These are phyloP conservation scores for Plasmopara viticola DNA, from an alignment of 352 stramenopile genomes.

Conservation along the genomic window DNA sequence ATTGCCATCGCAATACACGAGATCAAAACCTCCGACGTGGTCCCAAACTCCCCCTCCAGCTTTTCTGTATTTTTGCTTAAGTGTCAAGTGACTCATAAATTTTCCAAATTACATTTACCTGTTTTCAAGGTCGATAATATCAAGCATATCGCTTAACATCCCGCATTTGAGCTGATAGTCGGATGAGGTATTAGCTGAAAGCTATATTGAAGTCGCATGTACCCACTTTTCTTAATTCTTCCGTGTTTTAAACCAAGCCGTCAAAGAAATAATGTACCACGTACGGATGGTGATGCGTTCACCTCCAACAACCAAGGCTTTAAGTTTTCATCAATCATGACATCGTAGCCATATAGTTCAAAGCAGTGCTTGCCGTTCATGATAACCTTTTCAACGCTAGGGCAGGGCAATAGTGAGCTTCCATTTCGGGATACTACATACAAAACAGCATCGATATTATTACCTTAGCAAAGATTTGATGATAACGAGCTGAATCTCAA, in stretches of 20 bases:
- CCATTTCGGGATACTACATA: not conserved
- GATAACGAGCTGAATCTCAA: constrained; percentile 87
- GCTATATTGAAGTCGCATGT: constrained; percentile 20
- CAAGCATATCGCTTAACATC: constrained; percentile 92
- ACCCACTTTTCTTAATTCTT: not conserved
- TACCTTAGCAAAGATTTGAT: constrained; percentile 78
- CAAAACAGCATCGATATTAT: not conserved
- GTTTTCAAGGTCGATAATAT: constrained; percentile 92
- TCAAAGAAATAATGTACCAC: constrained; percentile 2
- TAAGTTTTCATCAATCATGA: constrained; percentile 89
- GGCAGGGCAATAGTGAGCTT: not conserved
- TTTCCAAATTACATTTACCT: constrained; percentile 29
- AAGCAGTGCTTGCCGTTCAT: constrained; percentile 96
- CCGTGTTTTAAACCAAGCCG: not conserved
- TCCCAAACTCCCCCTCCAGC: constrained; percentile 31
- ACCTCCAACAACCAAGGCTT: constrained; percentile 92
- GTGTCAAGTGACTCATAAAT: not conserved
- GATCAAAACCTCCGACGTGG: constrained; percentile 64
- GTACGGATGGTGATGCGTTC: constrained; percentile 88
- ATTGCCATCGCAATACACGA: constrained; percentile 70
- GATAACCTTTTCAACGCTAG: constrained; percentile 89
- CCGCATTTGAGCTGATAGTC: constrained; percentile 92
- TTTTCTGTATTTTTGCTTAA: constrained; percentile 18
- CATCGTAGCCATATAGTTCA: constrained; percentile 91
- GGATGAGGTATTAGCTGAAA: constrained; percentile 87